phyloP scores from a whole-genome alignment of 306 rosid genomes.

The Acacia confusa region DNA sequence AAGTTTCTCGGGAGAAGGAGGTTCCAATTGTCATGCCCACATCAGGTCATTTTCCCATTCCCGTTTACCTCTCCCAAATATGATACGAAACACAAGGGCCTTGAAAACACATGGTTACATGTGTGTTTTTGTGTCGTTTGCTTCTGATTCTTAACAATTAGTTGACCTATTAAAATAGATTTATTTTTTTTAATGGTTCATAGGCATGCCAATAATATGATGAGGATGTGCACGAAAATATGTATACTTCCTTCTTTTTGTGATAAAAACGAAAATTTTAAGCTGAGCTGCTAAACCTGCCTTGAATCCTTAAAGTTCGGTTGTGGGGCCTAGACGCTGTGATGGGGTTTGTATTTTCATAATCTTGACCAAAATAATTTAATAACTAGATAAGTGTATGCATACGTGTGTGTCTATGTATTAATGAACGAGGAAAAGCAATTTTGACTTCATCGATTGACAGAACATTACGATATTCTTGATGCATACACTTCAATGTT shows the following conservation, averaged over 20 bases:
- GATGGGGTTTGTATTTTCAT: not conserved
- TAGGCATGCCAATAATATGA: not conserved
- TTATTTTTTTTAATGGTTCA: not conserved
- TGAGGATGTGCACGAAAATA: not conserved
- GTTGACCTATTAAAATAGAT: not conserved
- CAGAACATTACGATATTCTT: not conserved
- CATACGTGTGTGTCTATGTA: not conserved
- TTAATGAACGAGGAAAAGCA: not conserved
- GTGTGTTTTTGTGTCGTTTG: conserved; percentile 3
- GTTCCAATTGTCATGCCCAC: no score
- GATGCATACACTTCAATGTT: not conserved
- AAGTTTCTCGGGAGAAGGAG: no score
- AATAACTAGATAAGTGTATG: not conserved
- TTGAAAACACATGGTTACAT: no score
- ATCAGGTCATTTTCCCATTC: no score
- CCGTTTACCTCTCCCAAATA: no score
- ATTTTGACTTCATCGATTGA: conserved; percentile 9
- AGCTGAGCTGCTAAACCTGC: conserved; percentile 22
- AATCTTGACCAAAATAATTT: not conserved
- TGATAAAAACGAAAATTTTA: not conserved
- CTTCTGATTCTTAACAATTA: not conserved
- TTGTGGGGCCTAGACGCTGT: not conserved
- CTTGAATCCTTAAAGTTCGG: not conserved
- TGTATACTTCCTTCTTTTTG: not conserved
- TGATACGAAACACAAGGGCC: no score